Conservation (phyloP, 2,329 filamentous ascomycete genomes). For the Biscogniauxia marginata region DNA sequence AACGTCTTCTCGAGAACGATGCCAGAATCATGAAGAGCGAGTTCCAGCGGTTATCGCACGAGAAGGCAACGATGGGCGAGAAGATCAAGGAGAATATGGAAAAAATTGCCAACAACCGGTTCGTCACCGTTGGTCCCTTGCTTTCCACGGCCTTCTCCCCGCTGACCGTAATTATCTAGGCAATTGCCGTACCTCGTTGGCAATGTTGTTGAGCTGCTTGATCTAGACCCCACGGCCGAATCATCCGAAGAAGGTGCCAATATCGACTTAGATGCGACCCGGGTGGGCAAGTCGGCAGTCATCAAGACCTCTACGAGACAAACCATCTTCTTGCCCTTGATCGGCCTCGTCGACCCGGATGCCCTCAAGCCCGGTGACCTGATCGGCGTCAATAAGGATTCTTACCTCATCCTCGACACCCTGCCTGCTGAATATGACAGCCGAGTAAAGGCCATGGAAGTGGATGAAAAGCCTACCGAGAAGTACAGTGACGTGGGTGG, state of each 20-base stretch:
- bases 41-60: constrained; percentile 87
- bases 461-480: constrained; percentile 98
- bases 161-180: constrained; percentile 45
- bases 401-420: constrained; percentile 94
- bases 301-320: constrained; percentile 99
- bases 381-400: constrained; percentile 99
- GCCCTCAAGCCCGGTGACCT: constrained; percentile 93
- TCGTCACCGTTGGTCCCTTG: constrained; percentile 31
- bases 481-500: constrained; percentile 98
- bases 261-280: constrained; percentile 94
- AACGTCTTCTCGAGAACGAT: constrained; percentile 93
- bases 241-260: constrained; percentile 97
- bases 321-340: constrained; percentile 96
- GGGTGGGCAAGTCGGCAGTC: constrained; percentile 96
- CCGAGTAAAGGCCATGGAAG: constrained; percentile 99
- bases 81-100: constrained; percentile 99
- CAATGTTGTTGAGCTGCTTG: constrained; percentile 95
- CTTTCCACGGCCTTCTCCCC: not conserved
- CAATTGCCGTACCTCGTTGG: constrained; percentile 98
- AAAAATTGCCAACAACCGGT: constrained; percentile 99
- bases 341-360: constrained; percentile 93
- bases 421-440: constrained; percentile 97
- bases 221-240: constrained; percentile 93
- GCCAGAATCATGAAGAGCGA: constrained; percentile 99
- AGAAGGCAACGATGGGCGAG: constrained; percentile 93